phyloP scores from a whole-genome alignment of 257 asterid genomes.

The Lycium barbarum region DNA sequence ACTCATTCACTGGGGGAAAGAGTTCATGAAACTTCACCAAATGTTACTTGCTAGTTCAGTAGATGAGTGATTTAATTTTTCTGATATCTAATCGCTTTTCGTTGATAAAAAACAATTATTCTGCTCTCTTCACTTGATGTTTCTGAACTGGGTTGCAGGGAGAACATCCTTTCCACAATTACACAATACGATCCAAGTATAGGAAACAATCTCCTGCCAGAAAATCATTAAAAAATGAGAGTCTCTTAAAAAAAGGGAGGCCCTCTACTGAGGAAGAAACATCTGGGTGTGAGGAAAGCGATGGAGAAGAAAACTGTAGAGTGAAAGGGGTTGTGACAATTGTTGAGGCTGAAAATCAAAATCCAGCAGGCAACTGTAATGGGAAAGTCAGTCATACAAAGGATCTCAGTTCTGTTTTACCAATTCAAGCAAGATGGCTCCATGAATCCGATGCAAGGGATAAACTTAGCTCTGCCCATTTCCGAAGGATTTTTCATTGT shows the following conservation, averaged over 20 bases:
- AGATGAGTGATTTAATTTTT: constrained; percentile 13
- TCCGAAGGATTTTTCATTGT: constrained; percentile 80
- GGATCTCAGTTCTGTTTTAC: constrained; percentile 40
- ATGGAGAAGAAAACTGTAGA: constrained; percentile 50
- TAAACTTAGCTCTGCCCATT: constrained; percentile 79
- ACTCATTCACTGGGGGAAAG: neutral
- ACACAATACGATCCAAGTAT: constrained; percentile 81
- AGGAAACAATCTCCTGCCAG: constrained; percentile 52
- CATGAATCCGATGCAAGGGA: constrained; percentile 84
- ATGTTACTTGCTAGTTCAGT: neutral
- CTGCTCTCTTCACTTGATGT: constrained; percentile 28
- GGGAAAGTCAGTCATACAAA: constrained; percentile 41
- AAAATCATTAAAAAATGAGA: constrained; percentile 41
- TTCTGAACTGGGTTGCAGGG: constrained; percentile 63
- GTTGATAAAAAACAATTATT: constrained; percentile 7
- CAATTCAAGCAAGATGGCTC: constrained; percentile 81
- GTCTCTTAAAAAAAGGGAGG: constrained; percentile 34
- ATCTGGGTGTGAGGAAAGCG: constrained; percentile 56
- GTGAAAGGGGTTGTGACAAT: constrained; percentile 42
- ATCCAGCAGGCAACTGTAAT: constrained; percentile 31
- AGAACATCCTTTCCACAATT: constrained; percentile 94
- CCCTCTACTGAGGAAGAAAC: constrained; percentile 43
- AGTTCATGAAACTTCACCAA: constrained; percentile 8
- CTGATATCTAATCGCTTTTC: neutral
- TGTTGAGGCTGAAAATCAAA: constrained; percentile 31